These are phyloP conservation scores for Ceratocystis smalleyi DNA, from an alignment of 2,329 filamentous ascomycete species.

Conservation along the genomic window DNA sequence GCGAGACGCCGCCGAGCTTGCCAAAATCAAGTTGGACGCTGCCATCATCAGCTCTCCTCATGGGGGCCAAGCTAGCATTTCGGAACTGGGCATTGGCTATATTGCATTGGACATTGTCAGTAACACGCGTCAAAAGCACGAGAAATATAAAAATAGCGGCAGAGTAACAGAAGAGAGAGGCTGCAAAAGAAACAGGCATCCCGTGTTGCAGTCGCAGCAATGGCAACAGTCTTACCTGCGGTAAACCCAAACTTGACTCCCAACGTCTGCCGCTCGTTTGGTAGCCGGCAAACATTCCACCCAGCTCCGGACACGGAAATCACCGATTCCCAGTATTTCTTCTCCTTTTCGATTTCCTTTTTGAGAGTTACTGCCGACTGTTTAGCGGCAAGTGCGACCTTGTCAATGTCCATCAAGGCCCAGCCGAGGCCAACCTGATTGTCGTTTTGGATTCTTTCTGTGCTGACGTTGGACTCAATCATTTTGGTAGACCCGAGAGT, in stretches of 20 bases:
- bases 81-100: constrained; percentile 41
- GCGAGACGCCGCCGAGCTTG: constrained; percentile 33
- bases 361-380: constrained; percentile 57
- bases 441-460: constrained; percentile 40
- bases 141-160: constrained; percentile 19
- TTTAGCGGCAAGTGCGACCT: constrained; percentile 57
- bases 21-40: constrained; percentile 57
- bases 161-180: too few species aligned
- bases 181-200: background rate
- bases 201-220: constrained; percentile 7
- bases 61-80: constrained; percentile 61
- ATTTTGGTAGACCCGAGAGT: constrained; percentile 56
- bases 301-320: constrained; percentile 65
- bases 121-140: background rate
- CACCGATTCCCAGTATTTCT: constrained; percentile 78
- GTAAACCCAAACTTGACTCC: constrained; percentile 82
- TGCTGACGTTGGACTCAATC: constrained; percentile 42
- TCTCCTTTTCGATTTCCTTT: constrained; percentile 63
- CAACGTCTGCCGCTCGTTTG: constrained; percentile 55
- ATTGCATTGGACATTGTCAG: background rate
- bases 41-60: constrained; percentile 61
- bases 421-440: constrained; percentile 50
- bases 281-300: constrained; percentile 71
- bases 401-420: constrained; percentile 61
- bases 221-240: constrained; percentile 37